phyloP scores from a whole-genome alignment of 148 eudicot species.

The Rhododendron ferrugineum region DNA sequence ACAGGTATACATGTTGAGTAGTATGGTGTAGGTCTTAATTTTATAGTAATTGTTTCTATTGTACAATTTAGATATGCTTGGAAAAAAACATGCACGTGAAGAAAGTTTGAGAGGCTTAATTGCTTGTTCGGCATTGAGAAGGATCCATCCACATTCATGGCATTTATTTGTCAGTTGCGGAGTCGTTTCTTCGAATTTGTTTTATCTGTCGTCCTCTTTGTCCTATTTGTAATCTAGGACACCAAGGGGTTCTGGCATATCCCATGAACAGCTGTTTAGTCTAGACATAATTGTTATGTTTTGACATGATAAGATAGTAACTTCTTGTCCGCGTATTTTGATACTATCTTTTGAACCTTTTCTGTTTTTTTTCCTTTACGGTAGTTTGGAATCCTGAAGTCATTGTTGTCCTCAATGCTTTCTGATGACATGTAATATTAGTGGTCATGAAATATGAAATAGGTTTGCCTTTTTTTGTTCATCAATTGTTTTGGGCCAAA shows the following conservation, averaged over 20 bases:
- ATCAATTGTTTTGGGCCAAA: neutral
- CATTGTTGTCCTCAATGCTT: neutral
- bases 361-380: neutral
- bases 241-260: neutral
- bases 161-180: neutral
- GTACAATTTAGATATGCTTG: slow-evolving; percentile 1
- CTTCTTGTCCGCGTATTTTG: neutral
- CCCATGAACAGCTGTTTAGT: neutral
- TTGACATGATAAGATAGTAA: too few relatives aligned
- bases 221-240: neutral
- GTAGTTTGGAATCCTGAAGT: neutral
- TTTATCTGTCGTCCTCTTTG: neutral
- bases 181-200: neutral
- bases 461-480: neutral
- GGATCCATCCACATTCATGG: neutral
- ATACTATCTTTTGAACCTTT: neutral
- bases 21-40: neutral
- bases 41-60: neutral
- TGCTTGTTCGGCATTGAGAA: neutral
- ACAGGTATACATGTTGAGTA: neutral
- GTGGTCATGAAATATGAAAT: neutral
- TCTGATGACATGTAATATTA: neutral
- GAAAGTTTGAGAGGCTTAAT: neutral
- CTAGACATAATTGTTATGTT: neutral
- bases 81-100: neutral